These are phyloP conservation scores for Hortiboletus campestris DNA, from an alignment of 768 basidiomycete genomes.

Conservation along the genomic window DNA sequence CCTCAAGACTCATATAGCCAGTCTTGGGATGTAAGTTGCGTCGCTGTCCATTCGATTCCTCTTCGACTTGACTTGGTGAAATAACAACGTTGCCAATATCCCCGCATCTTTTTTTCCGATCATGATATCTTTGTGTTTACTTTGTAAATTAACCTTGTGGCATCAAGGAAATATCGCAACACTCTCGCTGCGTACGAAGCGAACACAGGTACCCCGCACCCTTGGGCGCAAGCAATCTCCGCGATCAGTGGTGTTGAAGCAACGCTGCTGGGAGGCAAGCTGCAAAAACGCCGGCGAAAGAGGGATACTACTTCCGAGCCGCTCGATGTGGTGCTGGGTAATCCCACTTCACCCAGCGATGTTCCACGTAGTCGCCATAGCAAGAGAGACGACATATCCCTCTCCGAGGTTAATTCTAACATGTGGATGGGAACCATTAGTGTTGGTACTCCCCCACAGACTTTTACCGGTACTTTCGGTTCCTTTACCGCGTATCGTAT, in stretches of 20 bases:
- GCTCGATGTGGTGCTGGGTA: background rate
- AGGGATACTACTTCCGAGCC: background rate
- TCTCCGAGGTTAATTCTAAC: slow-evolving; percentile 37
- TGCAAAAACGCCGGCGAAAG: slow-evolving; percentile 8
- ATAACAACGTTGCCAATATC: background rate
- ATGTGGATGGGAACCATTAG: slow-evolving; percentile 48
- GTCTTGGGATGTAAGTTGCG: slow-evolving; percentile 19
- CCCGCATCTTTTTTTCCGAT: background rate
- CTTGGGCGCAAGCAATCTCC: slow-evolving; percentile 21
- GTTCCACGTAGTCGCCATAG: slow-evolving; percentile 2
- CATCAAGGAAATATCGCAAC: slow-evolving; percentile 40
- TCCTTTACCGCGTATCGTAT: background rate
- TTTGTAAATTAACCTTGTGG: background rate
- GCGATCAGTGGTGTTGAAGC: background rate
- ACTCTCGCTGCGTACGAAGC: slow-evolving; percentile 42
- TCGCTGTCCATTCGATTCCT: background rate
- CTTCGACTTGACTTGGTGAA: background rate
- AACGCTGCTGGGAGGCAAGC: background rate
- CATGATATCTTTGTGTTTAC: background rate
- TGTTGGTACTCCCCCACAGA: slow-evolving; percentile 47
- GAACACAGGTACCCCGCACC: slow-evolving; percentile 45
- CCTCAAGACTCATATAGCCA: slow-evolving; percentile 16
- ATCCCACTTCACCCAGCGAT: background rate
- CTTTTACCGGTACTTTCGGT: slow-evolving; percentile 37
- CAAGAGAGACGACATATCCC: slow-evolving; percentile 31